Conservation (phyloP, 225 moss, liverwort and hornwort genomes). For the Pseudoscleropodium purum region DNA sequence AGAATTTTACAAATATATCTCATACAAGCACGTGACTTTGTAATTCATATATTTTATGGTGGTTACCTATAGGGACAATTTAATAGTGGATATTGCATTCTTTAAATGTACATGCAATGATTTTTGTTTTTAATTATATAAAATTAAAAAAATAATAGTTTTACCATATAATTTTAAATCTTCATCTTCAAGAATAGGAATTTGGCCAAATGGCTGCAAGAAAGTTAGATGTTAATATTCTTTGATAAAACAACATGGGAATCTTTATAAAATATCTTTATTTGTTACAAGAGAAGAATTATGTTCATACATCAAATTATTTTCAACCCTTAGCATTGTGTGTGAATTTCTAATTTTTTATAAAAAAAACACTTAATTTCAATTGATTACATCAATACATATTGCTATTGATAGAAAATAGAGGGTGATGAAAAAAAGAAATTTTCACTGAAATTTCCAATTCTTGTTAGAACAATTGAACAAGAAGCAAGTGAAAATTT, state of each 20-base stretch:
- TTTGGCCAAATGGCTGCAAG: conserved; percentile 24
- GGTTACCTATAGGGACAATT: neutral
- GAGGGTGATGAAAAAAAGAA: neutral
- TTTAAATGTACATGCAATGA: accelerated
- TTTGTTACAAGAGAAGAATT: neutral
- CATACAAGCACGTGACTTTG: conserved; percentile 38
- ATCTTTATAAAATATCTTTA: neutral
- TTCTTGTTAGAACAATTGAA: neutral
- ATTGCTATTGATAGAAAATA: neutral
- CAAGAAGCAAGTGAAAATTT: neutral
- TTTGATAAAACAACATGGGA: neutral
- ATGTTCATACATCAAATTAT: neutral
- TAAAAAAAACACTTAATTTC: too few relatives aligned
- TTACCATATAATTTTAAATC: conserved; percentile 32
- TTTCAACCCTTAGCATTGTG: neutral
- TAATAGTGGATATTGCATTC: neutral
- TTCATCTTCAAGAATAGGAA: conserved; percentile 23
- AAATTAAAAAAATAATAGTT: too few relatives aligned
- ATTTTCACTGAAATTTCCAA: neutral
- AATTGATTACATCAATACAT: too few relatives aligned
- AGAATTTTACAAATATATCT: conserved; percentile 32
- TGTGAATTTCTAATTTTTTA: neutral
- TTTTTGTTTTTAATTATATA: too few relatives aligned
- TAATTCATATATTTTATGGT: neutral
- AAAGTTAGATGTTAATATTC: neutral